Evolutionary conservation across 495 filamentous ascomycete genomes (phyloP), one percentile per base, ranked within the genome.

Genomic region (Penicillium cosmopolitanum): DNA sequence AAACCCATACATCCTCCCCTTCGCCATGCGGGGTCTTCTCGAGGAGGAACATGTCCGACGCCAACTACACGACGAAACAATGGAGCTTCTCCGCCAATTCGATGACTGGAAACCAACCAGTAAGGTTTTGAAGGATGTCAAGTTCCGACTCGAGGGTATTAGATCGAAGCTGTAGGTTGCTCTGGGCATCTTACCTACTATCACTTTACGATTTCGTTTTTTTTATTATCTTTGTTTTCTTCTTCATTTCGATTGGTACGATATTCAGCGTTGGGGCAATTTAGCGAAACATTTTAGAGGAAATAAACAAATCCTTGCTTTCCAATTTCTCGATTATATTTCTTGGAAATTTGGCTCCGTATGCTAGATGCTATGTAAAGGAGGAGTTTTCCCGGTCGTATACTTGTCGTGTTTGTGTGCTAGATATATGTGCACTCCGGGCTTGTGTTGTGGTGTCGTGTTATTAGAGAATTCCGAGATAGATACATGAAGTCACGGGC

Each of bases 121-220:
- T 10, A 98, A 98, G 77, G 89, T 88, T 34, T 75, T 98, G 55
- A 96, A 92, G 73, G 95, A 98, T 78, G 95, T 98, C 35, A 96
- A 95, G 70, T 98, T 96, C 71, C 83, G 95, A 63, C 77, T 98
- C 42, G 95, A 98, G 80, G 93, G 89, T 8, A 93, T 98, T 47
- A 80, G 91, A 63, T 93, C 89, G 6, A 96, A 92, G 72, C 76
- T 95, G 33, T 97, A 72, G 28, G 28, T 31, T 8, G 36, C 18
- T 43, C 43, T 51, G 15, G 44, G 5, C 19, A 18, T 19, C 8
- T 6, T 31, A 31, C 28, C 28, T 31, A 31, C 28, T 31, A 9
- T 9, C 28, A 31, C 5, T 31, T 31, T 19, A 16, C 11, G 4
- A 21, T 28, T 9, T 36, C 46, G 21, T 53, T 43, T 19, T n/a